phyloP scores from a whole-genome alignment of 345 rosid genomes.

The Salix suchowensis region DNA sequence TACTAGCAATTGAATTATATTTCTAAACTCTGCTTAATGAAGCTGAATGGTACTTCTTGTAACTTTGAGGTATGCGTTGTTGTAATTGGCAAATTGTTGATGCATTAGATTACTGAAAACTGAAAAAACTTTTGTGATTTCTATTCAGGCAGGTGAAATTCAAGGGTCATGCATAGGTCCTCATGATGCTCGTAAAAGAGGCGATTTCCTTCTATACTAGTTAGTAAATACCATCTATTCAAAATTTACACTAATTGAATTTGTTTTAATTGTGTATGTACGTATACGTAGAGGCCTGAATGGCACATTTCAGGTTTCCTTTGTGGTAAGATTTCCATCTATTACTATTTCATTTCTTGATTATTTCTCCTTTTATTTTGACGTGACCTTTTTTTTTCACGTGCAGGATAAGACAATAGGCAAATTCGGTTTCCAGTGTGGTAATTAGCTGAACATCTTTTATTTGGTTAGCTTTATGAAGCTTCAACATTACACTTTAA shows the following conservation, averaged over 20 bases:
- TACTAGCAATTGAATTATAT: too few species aligned
- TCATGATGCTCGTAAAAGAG: conserved; percentile 49
- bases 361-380: neutral
- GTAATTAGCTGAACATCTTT: too few species aligned
- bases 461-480: too few species aligned
- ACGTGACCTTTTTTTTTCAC: too few species aligned
- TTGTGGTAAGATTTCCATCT: conserved; percentile 53
- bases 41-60: too few species aligned
- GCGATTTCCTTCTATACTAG: conserved; percentile 21
- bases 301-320: conserved; percentile 55
- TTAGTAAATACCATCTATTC: neutral
- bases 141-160: conserved; percentile 67
- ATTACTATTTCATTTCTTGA: neutral
- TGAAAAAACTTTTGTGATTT: neutral
- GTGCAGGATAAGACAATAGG: too few species aligned
- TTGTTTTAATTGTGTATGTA: neutral
- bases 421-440: too few species aligned
- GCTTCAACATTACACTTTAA: too few species aligned
- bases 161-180: conserved; percentile 70
- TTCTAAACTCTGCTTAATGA: too few species aligned
- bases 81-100: too few species aligned
- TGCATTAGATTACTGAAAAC: neutral
- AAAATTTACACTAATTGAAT: neutral
- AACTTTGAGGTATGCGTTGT: too few species aligned
- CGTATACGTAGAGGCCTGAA: conserved; percentile 46